These are phyloP conservation scores for Dillenia turbinata DNA, from an alignment of 164 flowering plant genomes.

Conservation along the genomic window DNA sequence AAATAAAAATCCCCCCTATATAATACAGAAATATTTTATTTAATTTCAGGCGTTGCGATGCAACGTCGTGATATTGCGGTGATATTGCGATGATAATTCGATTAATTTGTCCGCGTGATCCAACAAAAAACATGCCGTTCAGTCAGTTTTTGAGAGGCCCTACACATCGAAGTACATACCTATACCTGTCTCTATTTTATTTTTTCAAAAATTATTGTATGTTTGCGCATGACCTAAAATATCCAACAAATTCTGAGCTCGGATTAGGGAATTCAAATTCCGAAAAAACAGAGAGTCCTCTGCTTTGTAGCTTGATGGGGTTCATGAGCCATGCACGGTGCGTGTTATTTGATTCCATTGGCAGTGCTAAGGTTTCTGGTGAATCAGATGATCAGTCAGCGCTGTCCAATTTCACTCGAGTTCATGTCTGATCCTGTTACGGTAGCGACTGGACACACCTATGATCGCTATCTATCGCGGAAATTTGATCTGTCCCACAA, in stretches of 20 bases:
- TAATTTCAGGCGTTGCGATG: no score
- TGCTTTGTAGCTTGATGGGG: constrained; percentile 49
- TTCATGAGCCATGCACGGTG: constrained; percentile 57
- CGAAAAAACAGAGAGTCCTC: constrained; percentile 32
- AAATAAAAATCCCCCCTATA: no score
- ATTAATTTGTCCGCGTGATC: no score
- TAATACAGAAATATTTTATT: no score
- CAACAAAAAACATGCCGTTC: no score
- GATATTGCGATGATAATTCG: no score
- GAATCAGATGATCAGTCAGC: constrained; percentile 14
- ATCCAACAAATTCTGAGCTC: constrained; percentile 55
- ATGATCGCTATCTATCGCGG: constrained; percentile 80
- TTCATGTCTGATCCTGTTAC: constrained; percentile 85
- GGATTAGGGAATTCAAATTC: constrained; percentile 20
- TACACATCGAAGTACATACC: no score
- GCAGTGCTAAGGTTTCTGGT: neutral
- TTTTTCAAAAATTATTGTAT: no score
- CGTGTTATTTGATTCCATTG: constrained; percentile 34
- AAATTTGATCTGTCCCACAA: constrained; percentile 69
- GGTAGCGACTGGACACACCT: constrained; percentile 71
- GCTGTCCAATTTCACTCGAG: constrained; percentile 81
- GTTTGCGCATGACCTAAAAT: no score
- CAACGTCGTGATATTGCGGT: no score
- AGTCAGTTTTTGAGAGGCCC: no score
- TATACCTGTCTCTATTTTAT: no score